Evolutionary conservation across 257 asterid species (phyloP).

Genomic region (Ligustrum vulgare): DNA sequence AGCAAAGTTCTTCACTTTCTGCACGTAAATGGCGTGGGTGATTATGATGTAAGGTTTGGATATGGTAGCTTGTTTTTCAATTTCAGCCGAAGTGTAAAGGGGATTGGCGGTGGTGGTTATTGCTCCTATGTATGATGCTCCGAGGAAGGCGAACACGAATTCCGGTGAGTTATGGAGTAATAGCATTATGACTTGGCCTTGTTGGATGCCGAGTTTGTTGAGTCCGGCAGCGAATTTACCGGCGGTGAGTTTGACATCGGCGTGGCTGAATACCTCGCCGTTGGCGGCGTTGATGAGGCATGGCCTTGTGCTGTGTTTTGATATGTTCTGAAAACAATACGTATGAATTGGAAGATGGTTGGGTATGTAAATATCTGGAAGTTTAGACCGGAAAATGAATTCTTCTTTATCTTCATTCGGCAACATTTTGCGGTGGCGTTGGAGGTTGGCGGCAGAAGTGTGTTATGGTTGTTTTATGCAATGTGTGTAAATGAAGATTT

Average conservation of each 20-base stretch:
- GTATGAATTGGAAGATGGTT: slow-evolving; percentile 50
- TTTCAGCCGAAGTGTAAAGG: slow-evolving; percentile 38
- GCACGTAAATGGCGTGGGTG: slow-evolving; percentile 45
- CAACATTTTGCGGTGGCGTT: slow-evolving; percentile 22
- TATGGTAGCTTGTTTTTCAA: slow-evolving; percentile 33
- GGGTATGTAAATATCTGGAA: slow-evolving; percentile 50
- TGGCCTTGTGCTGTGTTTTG: slow-evolving; percentile 36
- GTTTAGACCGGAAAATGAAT: slow-evolving; percentile 51
- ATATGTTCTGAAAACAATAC: slow-evolving; percentile 46
- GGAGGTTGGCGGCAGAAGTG: not conserved
- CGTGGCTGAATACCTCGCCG: slow-evolving; percentile 42
- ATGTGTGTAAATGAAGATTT: no score
- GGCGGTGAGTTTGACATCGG: slow-evolving; percentile 40
- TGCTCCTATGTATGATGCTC: slow-evolving; percentile 47
- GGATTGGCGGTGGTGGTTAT: slow-evolving; percentile 54
- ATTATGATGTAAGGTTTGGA: slow-evolving; percentile 45
- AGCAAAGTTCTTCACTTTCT: slow-evolving; percentile 30
- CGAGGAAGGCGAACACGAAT: slow-evolving; percentile 48
- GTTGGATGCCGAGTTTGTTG: slow-evolving; percentile 41
- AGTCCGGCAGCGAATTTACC: slow-evolving; percentile 50
- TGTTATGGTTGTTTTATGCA: no score
- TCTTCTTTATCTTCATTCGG: slow-evolving; percentile 20
- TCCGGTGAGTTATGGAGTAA: slow-evolving; percentile 62
- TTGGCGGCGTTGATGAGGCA: slow-evolving; percentile 45
- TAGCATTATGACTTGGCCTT: slow-evolving; percentile 49